phyloP scores from a whole-genome alignment of 441 rosid genomes.

The Pelargonium exstipulatum region DNA sequence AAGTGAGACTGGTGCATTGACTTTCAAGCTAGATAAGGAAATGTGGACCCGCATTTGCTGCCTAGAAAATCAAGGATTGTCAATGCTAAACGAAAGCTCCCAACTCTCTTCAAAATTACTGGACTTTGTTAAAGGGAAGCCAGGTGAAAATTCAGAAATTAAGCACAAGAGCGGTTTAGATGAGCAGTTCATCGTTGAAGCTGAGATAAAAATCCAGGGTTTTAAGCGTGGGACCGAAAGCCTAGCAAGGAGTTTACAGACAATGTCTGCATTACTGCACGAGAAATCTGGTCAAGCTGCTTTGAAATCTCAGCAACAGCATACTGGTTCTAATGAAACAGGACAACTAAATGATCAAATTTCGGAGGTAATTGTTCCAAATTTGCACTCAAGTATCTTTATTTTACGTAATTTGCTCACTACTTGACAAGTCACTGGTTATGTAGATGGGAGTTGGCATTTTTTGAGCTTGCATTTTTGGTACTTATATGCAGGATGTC shows the following conservation, averaged over 20 bases:
- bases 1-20: conserved; percentile 43
- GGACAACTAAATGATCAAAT: conserved; percentile 36
- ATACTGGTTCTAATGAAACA: conserved; percentile 21
- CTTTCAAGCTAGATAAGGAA: conserved; percentile 71
- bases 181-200: conserved; percentile 66
- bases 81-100: conserved; percentile 57
- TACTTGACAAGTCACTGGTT: background rate
- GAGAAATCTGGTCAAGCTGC: conserved; percentile 49
- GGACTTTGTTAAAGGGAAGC: conserved; percentile 55
- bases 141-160: conserved; percentile 38
- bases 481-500: conserved; percentile 40
- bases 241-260: conserved; percentile 70
- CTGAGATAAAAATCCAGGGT: conserved; percentile 65
- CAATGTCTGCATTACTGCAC: conserved; percentile 49
- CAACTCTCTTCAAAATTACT: conserved; percentile 55
- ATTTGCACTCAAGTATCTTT: conserved; percentile 5
- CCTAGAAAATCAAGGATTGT: conserved; percentile 76
- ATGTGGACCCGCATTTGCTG: conserved; percentile 47
- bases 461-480: background rate
- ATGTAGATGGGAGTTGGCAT: background rate
- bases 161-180: conserved; percentile 45
- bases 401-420: background rate
- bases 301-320: conserved; percentile 31
- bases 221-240: conserved; percentile 63
- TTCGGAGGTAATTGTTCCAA: conserved; percentile 45